A percentile compares a stretch with the other conserved stretches of the same genome.
phyloP scores from a whole-genome alignment of 2,329 filamentous ascomycete species.

The Botryotinia convoluta region DNA sequence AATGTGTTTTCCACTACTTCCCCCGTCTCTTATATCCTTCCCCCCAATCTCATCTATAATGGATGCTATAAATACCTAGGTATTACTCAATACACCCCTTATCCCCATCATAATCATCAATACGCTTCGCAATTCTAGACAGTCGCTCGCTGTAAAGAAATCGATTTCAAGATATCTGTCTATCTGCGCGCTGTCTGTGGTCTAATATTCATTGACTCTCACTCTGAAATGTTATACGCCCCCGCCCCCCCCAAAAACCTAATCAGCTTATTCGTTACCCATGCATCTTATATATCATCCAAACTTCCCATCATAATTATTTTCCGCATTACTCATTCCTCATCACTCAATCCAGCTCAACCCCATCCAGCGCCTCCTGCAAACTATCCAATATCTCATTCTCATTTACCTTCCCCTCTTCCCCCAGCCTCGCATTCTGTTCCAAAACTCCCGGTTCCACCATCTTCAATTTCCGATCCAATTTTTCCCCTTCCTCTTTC shows the following conservation, averaged over 20 bases:
- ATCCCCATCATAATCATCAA: not conserved
- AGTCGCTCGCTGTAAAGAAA: not conserved
- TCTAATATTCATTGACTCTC: not conserved
- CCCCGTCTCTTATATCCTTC: not conserved
- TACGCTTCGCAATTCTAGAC: not conserved
- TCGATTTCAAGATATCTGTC: not conserved
- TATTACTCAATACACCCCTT: not conserved
- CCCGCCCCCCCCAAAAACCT: no score
- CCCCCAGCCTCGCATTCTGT: conserved; percentile 19
- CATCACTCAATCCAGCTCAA: conserved; percentile 35
- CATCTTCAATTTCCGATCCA: conserved; percentile 27
- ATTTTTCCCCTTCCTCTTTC: conserved; percentile 25
- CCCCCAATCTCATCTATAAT: not conserved
- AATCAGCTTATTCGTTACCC: no score
- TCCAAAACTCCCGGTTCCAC: conserved; percentile 26
- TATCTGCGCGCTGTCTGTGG: not conserved
- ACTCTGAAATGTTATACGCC: not conserved
- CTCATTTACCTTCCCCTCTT: not conserved
- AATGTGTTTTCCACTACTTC: not conserved
- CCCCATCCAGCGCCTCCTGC: conserved; percentile 35
- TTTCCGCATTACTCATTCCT: not conserved
- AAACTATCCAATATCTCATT: conserved; percentile 25
- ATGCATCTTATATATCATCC: not conserved
- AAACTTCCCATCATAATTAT: not conserved
- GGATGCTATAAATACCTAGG: not conserved